Evolutionary conservation across 495 filamentous ascomycete genomes (phyloP), one percentile per base, ranked within the genome.

Genomic region (Lophiostoma macrostomum): DNA sequence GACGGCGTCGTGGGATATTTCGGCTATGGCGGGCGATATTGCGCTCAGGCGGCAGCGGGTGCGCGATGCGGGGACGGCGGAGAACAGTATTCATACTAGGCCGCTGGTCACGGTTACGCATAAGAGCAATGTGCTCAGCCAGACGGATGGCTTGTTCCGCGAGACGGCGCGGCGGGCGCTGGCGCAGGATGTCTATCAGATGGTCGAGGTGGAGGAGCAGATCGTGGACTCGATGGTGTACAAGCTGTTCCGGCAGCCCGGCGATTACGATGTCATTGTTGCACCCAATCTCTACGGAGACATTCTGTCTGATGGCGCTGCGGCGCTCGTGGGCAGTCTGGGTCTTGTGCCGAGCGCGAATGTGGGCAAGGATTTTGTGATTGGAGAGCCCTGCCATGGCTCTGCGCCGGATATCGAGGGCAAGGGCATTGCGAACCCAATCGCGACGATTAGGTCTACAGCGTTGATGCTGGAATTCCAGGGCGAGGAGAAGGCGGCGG

Each of bases 151-250:
- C 12, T 81, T 98, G 30, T 98, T 98, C 84, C 83, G 93, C 45
- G 78, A 84, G 65, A 87, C 86, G 7, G 82, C 88, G 12, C 79
- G 83, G 55, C 66, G 71, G 10, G 85, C 87, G 10, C 87, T 96
- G 14, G 76, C 81, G 20, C 75, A 73, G 27, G 61, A 79, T 4
- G 41, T 41, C 20, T 73, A 64, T 19, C 77, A 74, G 51, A 70
- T 65, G 27, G 74, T 97, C 25, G 72, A 73, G 22, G 80, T 95
- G 40, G 94, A 98, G 68, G 93, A 98, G 77, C 93, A 98, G 77
- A 98, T 98, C 60, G 91, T 98, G 50, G 93, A 98, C 70, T 87
- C 82, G 31, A 98, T 98, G 93, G 89, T 97, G 32, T 98, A 98
- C 80, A 97, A 97, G 78, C 84, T 98, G 36, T 96, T 97, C 83